Evolutionary conservation across 106 monocot species (phyloP).

Genomic region (Narthecium ossifragum): DNA sequence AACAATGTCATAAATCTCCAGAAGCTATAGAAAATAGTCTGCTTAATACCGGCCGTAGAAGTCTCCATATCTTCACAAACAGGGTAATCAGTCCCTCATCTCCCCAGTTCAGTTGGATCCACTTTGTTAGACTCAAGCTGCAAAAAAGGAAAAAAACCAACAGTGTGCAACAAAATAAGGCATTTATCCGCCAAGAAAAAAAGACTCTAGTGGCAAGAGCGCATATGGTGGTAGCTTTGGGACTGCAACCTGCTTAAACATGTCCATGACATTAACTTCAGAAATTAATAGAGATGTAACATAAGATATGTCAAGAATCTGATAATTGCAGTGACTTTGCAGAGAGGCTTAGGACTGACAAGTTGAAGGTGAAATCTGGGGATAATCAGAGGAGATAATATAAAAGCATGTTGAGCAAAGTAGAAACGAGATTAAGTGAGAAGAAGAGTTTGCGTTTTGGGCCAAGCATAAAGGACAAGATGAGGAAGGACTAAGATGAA

Average conservation of each 20-base stretch:
- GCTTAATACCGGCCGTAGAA: conserved; percentile 82
- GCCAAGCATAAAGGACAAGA: too few relatives aligned
- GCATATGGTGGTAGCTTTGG: too few relatives aligned
- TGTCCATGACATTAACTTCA: not conserved
- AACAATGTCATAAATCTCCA: too few relatives aligned
- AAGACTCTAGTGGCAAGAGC: too few relatives aligned
- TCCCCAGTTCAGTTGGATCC: conserved; percentile 97
- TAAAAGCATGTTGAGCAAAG: not conserved
- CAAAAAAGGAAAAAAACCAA: conserved; percentile 7
- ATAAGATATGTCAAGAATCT: not conserved
- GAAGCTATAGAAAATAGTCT: too few relatives aligned
- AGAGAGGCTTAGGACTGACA: too few relatives aligned
- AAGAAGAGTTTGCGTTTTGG: too few relatives aligned
- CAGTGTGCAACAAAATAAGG: not conserved
- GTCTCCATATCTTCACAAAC: conserved; percentile 88
- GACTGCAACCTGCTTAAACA: too few relatives aligned
- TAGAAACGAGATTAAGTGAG: not conserved
- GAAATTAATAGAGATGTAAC: not conserved
- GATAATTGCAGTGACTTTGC: too few relatives aligned
- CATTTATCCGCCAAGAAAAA: too few relatives aligned
- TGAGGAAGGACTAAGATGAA: not conserved
- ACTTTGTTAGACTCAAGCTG: conserved; percentile 95
- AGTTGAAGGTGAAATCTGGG: too few relatives aligned
- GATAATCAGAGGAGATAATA: not conserved
- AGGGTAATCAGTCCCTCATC: conserved; percentile 87